These are phyloP conservation scores for Knoxdaviesia proteae DNA, from an alignment of 2,329 filamentous ascomycete species.

Conservation along the genomic window DNA sequence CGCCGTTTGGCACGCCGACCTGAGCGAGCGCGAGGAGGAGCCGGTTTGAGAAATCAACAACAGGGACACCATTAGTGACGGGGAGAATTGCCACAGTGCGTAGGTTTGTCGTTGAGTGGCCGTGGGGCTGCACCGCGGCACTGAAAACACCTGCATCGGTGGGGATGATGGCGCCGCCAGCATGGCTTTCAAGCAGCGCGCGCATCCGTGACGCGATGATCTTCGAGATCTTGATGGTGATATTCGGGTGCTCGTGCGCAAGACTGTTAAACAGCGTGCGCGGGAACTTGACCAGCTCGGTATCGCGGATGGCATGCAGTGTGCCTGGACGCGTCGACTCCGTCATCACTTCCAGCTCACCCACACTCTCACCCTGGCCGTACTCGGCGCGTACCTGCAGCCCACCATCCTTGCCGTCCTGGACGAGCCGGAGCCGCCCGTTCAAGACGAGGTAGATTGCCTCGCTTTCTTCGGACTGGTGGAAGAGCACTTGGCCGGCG, in stretches of 20 bases:
- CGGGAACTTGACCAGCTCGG: conserved; percentile 88
- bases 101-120: conserved; percentile 76
- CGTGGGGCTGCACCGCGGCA: conserved; percentile 28
- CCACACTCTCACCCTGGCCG: conserved; percentile 92
- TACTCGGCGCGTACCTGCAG: conserved; percentile 81
- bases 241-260: conserved; percentile 88
- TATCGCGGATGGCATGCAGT: conserved; percentile 87
- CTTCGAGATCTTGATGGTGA: conserved; percentile 97
- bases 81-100: conserved; percentile 84
- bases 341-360: conserved; percentile 90
- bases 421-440: conserved; percentile 66
- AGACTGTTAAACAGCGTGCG: conserved; percentile 94
- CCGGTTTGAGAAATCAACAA: conserved; percentile 83
- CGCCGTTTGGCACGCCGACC: conserved; percentile 73
- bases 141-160: conserved; percentile 9
- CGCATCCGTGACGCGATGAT: conserved; percentile 94
- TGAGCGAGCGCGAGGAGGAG: conserved; percentile 75
- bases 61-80: conserved; percentile 75
- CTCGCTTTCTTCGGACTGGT: conserved; percentile 86
- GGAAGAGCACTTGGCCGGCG: conserved; percentile 84
- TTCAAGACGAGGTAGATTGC: conserved; percentile 97
- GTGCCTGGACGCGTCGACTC: conserved; percentile 82
- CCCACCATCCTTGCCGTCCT: conserved; percentile 61
- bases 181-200: conserved; percentile 46
- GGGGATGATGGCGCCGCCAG: conserved; percentile 19